Evolutionary conservation across 257 asterid genomes (phyloP).

Genomic region (Ajuga chamaepitys): DNA sequence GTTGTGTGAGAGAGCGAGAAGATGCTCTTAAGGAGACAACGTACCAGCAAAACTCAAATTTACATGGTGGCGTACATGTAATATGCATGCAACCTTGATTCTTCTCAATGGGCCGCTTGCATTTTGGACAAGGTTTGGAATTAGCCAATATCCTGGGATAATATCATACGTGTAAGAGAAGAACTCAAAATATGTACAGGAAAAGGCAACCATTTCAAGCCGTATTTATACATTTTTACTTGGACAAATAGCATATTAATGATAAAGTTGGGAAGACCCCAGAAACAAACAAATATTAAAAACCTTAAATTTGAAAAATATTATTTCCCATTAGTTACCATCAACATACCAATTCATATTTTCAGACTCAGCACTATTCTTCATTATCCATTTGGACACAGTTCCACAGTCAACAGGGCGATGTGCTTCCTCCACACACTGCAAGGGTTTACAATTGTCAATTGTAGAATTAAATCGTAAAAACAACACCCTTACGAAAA

Average conservation of each 20-base stretch:
- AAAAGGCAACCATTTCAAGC: background rate
- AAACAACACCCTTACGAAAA: background rate
- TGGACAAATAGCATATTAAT: background rate
- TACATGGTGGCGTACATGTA: conserved; percentile 97
- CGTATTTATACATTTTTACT: background rate
- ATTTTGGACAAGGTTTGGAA: conserved; percentile 98
- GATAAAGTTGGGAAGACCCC: background rate
- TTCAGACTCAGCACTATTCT: conserved; percentile 55
- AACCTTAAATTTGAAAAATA: background rate
- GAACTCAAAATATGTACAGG: background rate
- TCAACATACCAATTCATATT: conserved; percentile 45
- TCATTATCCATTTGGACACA: conserved; percentile 49
- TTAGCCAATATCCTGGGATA: conserved; percentile 88
- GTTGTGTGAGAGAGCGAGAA: background rate
- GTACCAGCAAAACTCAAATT: conserved; percentile 98
- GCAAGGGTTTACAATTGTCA: conserved; percentile 7
- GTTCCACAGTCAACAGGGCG: conserved; percentile 51
- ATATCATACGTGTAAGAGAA: conserved; percentile 16
- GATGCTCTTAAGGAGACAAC: conserved; percentile 12
- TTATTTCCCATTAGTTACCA: background rate
- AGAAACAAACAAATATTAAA: background rate
- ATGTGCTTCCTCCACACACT: conserved; percentile 58
- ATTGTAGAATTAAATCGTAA: background rate
- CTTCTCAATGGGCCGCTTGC: conserved; percentile 99
- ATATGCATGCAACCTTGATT: conserved; percentile 99